These are phyloP conservation scores for Xerocomellus intermedius DNA, from an alignment of 768 basidiomycete genomes.

Conservation along the genomic window DNA sequence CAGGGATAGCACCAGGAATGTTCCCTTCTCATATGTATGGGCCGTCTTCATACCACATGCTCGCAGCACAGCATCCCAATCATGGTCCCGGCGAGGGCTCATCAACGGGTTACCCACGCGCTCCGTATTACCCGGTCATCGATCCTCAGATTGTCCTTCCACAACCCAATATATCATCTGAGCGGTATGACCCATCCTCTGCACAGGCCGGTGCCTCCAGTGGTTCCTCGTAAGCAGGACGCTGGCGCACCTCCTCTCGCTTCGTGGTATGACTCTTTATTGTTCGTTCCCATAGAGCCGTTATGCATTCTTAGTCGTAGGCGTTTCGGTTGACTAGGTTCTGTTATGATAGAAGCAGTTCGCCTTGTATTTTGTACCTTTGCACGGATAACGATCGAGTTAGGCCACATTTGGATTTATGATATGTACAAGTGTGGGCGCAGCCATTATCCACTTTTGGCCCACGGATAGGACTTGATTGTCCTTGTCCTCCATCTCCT, in stretches of 20 bases:
- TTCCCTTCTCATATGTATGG: constrained; percentile 30
- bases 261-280: neutral
- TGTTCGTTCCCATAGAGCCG: neutral
- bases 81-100: constrained; percentile 24
- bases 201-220: constrained; percentile 6
- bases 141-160: constrained; percentile 37
- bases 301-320: neutral
- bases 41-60: constrained; percentile 29
- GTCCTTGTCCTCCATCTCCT: constrained; percentile 5
- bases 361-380: constrained; percentile 7
- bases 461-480: constrained; percentile 11
- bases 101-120: constrained; percentile 25
- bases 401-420: constrained; percentile 25
- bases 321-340: neutral
- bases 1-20: constrained; percentile 15
- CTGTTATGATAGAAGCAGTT: neutral
- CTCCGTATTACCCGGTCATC: constrained; percentile 40
- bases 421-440: constrained; percentile 1
- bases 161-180: constrained; percentile 34
- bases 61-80: constrained; percentile 21
- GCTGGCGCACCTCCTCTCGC: neutral
- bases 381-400: constrained; percentile 9
- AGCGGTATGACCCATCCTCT: constrained; percentile 32
- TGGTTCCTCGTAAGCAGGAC: constrained; percentile 15
- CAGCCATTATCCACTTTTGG: neutral